Conservation (phyloP, 169 alveolate species). For the Plasmodium adleri region DNA sequence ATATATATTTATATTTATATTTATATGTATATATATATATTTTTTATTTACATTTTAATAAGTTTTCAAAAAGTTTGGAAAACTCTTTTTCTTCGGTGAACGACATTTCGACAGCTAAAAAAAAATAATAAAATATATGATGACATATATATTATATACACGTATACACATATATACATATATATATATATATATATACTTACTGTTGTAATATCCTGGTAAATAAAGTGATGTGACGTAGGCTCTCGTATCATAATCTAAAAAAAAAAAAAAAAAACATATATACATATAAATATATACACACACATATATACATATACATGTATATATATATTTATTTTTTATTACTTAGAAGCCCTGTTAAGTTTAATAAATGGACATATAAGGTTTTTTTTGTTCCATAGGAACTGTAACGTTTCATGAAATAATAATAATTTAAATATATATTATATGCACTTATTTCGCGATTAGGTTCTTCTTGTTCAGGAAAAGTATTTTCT, state of each 20-base stretch:
- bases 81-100: slow-evolving; percentile 13
- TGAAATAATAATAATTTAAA: slow-evolving; percentile 21
- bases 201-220: slow-evolving; percentile 63
- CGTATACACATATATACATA: background rate
- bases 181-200: background rate
- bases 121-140: background rate
- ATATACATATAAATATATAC: background rate
- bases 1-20: too few species aligned
- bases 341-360: slow-evolving; percentile 47
- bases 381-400: slow-evolving; percentile 12
- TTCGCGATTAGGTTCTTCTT: too few species aligned
- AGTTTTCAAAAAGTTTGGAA: slow-evolving; percentile 2
- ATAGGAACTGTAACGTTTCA: slow-evolving; percentile 8
- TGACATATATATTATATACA: background rate
- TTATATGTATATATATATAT: too few species aligned
- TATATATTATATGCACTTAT: too few species aligned
- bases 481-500: too few species aligned
- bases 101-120: slow-evolving; percentile 37
- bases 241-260: slow-evolving; percentile 26
- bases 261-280: background rate
- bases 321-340: background rate
- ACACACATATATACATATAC: background rate
- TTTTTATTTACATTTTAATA: slow-evolving; percentile 29
- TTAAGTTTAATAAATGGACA: slow-evolving; percentile 28
- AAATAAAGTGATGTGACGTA: slow-evolving; percentile 34